Evolutionary conservation across 331 rosid genomes (phyloP).

Genomic region (Pyrus hybrid): DNA sequence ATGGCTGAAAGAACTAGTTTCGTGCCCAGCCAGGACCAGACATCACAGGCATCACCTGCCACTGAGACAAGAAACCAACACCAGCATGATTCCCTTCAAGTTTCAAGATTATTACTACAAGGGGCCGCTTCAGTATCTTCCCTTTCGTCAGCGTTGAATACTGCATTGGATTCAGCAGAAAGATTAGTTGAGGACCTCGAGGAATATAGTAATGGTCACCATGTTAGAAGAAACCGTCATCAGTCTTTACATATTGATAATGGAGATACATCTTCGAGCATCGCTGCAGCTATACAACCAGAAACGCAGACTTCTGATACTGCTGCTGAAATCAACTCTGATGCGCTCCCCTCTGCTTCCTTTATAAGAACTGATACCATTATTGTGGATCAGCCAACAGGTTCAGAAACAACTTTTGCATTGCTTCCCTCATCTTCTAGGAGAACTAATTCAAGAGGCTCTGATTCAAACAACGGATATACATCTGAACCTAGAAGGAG

Average conservation of each 20-base stretch:
- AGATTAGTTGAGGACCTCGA: slow-evolving; percentile 58
- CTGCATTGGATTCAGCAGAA: slow-evolving; percentile 59
- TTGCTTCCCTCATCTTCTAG: slow-evolving; percentile 37
- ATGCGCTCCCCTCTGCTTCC: slow-evolving; percentile 18
- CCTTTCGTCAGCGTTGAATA: slow-evolving; percentile 52
- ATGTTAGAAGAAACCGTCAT: slow-evolving; percentile 24
- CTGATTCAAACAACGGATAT: slow-evolving; percentile 16
- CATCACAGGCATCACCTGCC: slow-evolving; percentile 12
- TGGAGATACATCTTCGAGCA: slow-evolving; percentile 19
- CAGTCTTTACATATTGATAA: slow-evolving; percentile 14
- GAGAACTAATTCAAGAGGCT: slow-evolving; percentile 23
- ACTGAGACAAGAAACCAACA: slow-evolving; percentile 17
- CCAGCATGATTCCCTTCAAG: slow-evolving; percentile 18
- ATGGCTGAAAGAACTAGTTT: slow-evolving; percentile 22
- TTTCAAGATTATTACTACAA: slow-evolving; percentile 50
- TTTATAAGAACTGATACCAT: slow-evolving; percentile 26
- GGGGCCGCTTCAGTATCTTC: slow-evolving; percentile 58
- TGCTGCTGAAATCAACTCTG: slow-evolving; percentile 28
- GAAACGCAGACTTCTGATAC: slow-evolving; percentile 28
- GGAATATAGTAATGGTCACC: slow-evolving; percentile 29
- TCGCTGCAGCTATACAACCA: slow-evolving; percentile 19
- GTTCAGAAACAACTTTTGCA: slow-evolving; percentile 18
- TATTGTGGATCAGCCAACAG: slow-evolving; percentile 17
- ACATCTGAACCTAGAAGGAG: slow-evolving; percentile 46
- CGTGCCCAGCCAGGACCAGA: neutral